Base-by-base conservation (phyloP, 2,329 filamentous ascomycete genomes). In the Acrocalymma vagum region DNA sequence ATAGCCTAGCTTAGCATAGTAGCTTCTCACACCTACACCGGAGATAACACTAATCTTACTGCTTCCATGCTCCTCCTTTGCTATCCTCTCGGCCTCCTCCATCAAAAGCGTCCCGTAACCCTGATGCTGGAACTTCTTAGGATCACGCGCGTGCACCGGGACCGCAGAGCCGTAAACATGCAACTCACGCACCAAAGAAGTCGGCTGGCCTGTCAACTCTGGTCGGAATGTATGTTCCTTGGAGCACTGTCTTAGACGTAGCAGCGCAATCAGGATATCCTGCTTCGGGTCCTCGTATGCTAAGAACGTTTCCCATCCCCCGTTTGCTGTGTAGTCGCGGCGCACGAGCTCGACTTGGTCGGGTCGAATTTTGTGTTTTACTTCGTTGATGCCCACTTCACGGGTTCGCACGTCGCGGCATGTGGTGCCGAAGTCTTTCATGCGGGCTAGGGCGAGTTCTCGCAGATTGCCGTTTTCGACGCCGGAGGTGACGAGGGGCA, bases 251-350 rank as follows among this genome's bases (percentile, higher is more conserved):
- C 94, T 83, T 51, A 99, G 74, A 13, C 94, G 85, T 41, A 99
- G 79, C 23, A 99, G 76, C 1, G 89, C 95, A 43, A 99, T 95
- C 3, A 99, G 78, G 42, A 99, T 99, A 67, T 99, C 94, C 69
- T 99, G 94, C 76, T 96, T 96, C 1, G 94, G 93, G 58, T 99
- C 94, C 67, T 99, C 94, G 63, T 99, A 99, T 2, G 94, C 92
- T 5, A 99, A 78, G 74, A 99, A 99, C 0, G 94, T 99, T 72
- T 99, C 94, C 94, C 94, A 99, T 16, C 94, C 95, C 25, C 88
- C 92, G 67, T 99, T 99, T 55, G 94, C 94, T 0, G 84, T 82
- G 71, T 99, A 99, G 73, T 99, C 94, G 53, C 94, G 82, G 17
- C 94, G 86, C 20, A 99, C 87, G 14, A 99, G 84, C 76, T 99